Evolutionary conservation across 306 rosid genomes (phyloP), one percentile per base, ranked within the genome.

Genomic region (Sophora flavescens): DNA sequence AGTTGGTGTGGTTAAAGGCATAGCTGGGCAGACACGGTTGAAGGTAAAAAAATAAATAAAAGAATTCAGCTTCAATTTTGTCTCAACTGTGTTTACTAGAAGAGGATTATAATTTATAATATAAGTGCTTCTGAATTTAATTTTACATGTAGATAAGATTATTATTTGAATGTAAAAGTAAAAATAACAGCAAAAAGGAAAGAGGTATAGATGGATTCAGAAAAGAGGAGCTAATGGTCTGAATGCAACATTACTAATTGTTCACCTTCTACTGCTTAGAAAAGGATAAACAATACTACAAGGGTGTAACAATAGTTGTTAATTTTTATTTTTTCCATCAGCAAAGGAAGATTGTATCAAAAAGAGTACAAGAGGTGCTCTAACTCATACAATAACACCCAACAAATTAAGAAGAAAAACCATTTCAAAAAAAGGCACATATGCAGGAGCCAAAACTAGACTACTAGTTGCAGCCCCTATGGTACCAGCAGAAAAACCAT

Each of bases 1-100:
- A 35, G 88, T 92, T 48, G 98, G 89, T 79, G 93, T 88, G 64
- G 98, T 95, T 75, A 83, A 89, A 85, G 97, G 98, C 85, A 95
- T 95, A 72, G 98, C 97, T 64, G 98, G 98, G 17, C 98, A 95
- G 87, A 90, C 97, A 64, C 80, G 98, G 68, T 73, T 95, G 63
- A 89, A 89, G 91, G 98, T 92, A 81, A 50, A 63, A 4, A 52
- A 47, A 57, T 22, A 22, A 22, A 22, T 0, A 47, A 50, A 12
- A 68, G 18, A 18, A 30, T 68, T 79, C 14, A 1, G 57, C 47
- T 38, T 58, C 15, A 28, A 50, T 67, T 22, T 39, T 70, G 18
- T 51, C 36, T 38, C 62, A 35, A n/a, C 12, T 3, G 13, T 3
- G 1, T 22, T 32, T 16, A 35, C 7, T 36, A 13, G 32, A 52